Evolutionary conservation across 371 early-diverging fungal genomes (phyloP).

Genomic region (Apophysomyces variabilis): DNA sequence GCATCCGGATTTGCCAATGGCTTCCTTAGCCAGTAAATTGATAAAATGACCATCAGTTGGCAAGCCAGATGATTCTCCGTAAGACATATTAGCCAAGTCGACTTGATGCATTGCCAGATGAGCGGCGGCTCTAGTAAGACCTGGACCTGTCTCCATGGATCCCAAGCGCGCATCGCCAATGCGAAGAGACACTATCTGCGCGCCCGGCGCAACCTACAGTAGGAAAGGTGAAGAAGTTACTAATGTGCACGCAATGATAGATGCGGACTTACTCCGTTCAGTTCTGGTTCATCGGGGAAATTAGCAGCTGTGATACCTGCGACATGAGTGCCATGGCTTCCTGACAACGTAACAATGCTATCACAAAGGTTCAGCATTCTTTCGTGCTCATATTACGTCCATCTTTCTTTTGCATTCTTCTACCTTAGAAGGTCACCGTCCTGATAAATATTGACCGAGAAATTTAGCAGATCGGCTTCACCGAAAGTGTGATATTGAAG

Average conservation of each 20-base stretch:
- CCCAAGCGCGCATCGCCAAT: constrained; percentile 90
- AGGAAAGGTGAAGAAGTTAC: not conserved
- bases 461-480: constrained; percentile 81
- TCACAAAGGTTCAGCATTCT: not conserved
- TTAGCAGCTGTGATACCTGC: constrained; percentile 87
- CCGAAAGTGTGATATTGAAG: constrained; percentile 77
- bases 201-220: constrained; percentile 81
- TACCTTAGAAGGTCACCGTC: constrained; percentile 74
- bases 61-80: constrained; percentile 82
- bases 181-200: constrained; percentile 91
- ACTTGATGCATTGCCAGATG: constrained; percentile 77
- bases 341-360: constrained; percentile 82
- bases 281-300: constrained; percentile 81
- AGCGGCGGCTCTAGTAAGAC: constrained; percentile 83
- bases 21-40: constrained; percentile 79
- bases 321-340: constrained; percentile 94
- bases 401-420: not conserved
- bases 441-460: constrained; percentile 92
- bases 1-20: constrained; percentile 80
- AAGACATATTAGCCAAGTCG: constrained; percentile 96
- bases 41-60: constrained; percentile 84
- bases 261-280: constrained; percentile 74
- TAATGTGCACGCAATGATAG: not conserved
- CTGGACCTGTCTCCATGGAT: constrained; percentile 88
- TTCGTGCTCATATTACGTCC: not conserved